Evolutionary conservation across 345 rosid species (phyloP), one percentile per base, ranked within the genome.

Genomic region (Eucalyptus erythrocorys): DNA sequence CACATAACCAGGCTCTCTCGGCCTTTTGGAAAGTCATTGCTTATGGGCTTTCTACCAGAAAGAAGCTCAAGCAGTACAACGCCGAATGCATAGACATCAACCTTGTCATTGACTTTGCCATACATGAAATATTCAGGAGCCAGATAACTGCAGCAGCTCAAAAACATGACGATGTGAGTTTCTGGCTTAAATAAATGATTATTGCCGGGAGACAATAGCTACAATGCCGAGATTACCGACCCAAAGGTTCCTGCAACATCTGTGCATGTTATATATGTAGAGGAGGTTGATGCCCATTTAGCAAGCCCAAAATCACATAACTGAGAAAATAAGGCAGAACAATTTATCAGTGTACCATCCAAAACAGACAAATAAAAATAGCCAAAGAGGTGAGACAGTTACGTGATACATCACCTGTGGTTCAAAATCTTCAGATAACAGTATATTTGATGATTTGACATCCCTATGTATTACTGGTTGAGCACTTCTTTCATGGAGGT

Each of bases 221-320:
- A 37, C 48, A 10, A 48, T 82, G 34, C 26, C 30, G 76, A 89
- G 37, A 71, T 45, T 64, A 87, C 96, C 87, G 88, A 96, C 99
- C 99, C 99, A 89, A 98, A 98, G 55, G 99, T 98, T 92, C 99
- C 99, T 4, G 97, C 93, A 19, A 98, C 98, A 85, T 97, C 99
- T 4, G 95, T 91, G 95, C 97, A 95, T 50, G 93, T 92, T 64
- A 93, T 92, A 88, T 94, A 94, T 22, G 97, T 89, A 57, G 97
- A 92, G 48, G 96, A 93, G 49, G 92, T 91, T 6, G 97, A 92
- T 49, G 93, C 95, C 97, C 97, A 94, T 90, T 92, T 92, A 48
- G 99, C 98, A 43, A 98, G 96, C 87, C 99, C 99, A 88, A 98
- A 98, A 95, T 98, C 99, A 76, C 98, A 95, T 68, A 98, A 94